Evolutionary conservation across 208 protist genomes (phyloP), one percentile per base, ranked within the genome.

Genomic region (Acanthamoeba royreba): DNA sequence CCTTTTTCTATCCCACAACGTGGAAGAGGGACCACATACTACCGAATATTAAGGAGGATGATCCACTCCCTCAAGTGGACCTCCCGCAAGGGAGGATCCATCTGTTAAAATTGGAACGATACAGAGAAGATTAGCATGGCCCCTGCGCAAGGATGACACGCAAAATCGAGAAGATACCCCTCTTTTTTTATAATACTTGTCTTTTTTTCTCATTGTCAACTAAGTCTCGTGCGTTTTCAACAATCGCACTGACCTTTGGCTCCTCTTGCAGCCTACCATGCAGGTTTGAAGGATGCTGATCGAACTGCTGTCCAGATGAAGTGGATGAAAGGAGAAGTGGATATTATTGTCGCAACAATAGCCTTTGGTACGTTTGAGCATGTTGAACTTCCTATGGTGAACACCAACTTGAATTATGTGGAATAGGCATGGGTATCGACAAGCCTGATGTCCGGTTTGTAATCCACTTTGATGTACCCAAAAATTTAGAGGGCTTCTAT

Each of bases 381-480:
- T 19, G 13, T 55, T 19, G 9, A 55, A 25, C 19, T 55, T 19
- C 49, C 49, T 55, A 19, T 0, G 17, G 4, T 25, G 52, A 0
- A 58, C 19, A n/a, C 42, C 61, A 72, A 2, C 9, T 35, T 72
- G 5, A 11, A 31, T 72, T 38, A 11, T 0, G 28, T 17, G n/a
- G n/a, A n/a, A 38, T 17, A 72, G 61, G 61, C 15, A 86, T 86
- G 93, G 92, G 97, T 22, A 99, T 99, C 79, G 98, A 99, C 95
- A 99, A 99, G 95, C 92, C 96, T 0, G 98, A 99, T 93, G 99
- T 99, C 43, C 97, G 99, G 47, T 98, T 97, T 94, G 98, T 99
- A 4, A 95, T 99, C 55, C 99, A 99, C 97, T 97, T 98, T 38
- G 96, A 96, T 0, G 94, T 99, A 4, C 98, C 99, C 0, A 98